Evolutionary conservation across 495 filamentous ascomycete species (phyloP).

Genomic region (Penicillium roqueforti): DNA sequence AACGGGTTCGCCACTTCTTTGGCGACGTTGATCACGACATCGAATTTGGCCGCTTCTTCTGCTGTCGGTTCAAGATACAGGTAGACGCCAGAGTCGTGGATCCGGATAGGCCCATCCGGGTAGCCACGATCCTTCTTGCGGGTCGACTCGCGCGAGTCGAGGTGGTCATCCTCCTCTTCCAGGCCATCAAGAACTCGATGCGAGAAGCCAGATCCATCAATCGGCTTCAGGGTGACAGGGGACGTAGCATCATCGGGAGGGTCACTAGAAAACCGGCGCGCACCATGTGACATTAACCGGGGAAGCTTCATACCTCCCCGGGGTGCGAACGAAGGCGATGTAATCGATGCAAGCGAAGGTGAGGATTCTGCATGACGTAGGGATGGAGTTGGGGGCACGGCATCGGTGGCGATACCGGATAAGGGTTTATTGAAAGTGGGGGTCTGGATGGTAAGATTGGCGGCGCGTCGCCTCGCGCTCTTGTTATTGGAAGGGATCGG

Average conservation of each 20-base stretch:
- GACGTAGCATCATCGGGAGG: slow-evolving; percentile 27
- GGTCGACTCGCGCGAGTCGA: slow-evolving; percentile 69
- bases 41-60: slow-evolving; percentile 79
- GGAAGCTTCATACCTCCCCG: slow-evolving; percentile 63
- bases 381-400: slow-evolving; percentile 50
- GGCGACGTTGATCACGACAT: slow-evolving; percentile 92
- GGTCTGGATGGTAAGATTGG: slow-evolving; percentile 66
- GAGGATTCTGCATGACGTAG: slow-evolving; percentile 68
- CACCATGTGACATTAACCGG: slow-evolving; percentile 37
- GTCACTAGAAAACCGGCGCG: slow-evolving; percentile 20
- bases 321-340: slow-evolving; percentile 56
- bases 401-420: slow-evolving; percentile 31
- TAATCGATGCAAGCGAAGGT: slow-evolving; percentile 55
- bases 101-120: slow-evolving; percentile 84
- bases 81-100: slow-evolving; percentile 89
- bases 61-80: slow-evolving; percentile 87
- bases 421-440: slow-evolving; percentile 49
- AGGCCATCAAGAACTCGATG: slow-evolving; percentile 36
- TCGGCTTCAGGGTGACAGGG: slow-evolving; percentile 23
- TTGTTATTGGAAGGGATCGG: slow-evolving; percentile 68
- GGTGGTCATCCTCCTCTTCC: slow-evolving; percentile 73
- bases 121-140: slow-evolving; percentile 67
- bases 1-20: slow-evolving; percentile 93
- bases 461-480: slow-evolving; percentile 70
- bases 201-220: slow-evolving; percentile 22